Evolutionary conservation across 2,329 filamentous ascomycete species (phyloP), one percentile per base, ranked within the genome.

Genomic region (Lachnellula occidentalis): DNA sequence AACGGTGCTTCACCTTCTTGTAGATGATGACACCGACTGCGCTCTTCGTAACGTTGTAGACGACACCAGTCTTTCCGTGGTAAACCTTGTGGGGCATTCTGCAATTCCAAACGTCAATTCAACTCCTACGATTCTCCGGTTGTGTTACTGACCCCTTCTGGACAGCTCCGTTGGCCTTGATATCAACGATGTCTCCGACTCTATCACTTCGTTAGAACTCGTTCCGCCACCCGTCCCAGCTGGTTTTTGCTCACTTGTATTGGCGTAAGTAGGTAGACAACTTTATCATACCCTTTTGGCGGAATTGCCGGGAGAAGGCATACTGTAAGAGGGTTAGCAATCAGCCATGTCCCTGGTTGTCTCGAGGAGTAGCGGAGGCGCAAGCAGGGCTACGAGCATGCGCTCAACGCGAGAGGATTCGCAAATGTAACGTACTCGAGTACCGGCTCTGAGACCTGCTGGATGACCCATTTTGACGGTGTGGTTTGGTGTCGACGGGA

Each of bases 21-120:
- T 95, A 92, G 80, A 99, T 89, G 80, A 99, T 96, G 77, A 99
- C 88, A 72, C 94, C 94, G 74, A 99, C 91, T 66, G 94, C 89
- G 70, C 85, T 88, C 86, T 96, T 96, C 79, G 92, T 94, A 71
- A 99, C 94, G 83, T 99, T 99, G 89, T 95, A 96, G 79, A 96
- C 80, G 71, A 96, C 89, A 74, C 91, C 91, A 64, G 92, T 96
- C 89, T 97, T 97, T 73, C 92, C 94, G 85, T 97, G 92, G 87
- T 95, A 96, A 80, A 96, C 88, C 85, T 96, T 96, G 87, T 92
- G 91, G 71, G 92, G 92, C 90, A 96, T 94, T 82, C 90, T 91
- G 71, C 36, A 31, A 27, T 51, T 74, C 43, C 9, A 37, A 49
- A 39, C 52, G 51, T 62, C 45, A 48, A 43, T 45, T 43, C 48